A percentile compares a stretch with the other conserved stretches of the same genome.
These are phyloP conservation scores for Fusarium piperis DNA, from an alignment of 2,329 filamentous ascomycete species.

Conservation along the genomic window DNA sequence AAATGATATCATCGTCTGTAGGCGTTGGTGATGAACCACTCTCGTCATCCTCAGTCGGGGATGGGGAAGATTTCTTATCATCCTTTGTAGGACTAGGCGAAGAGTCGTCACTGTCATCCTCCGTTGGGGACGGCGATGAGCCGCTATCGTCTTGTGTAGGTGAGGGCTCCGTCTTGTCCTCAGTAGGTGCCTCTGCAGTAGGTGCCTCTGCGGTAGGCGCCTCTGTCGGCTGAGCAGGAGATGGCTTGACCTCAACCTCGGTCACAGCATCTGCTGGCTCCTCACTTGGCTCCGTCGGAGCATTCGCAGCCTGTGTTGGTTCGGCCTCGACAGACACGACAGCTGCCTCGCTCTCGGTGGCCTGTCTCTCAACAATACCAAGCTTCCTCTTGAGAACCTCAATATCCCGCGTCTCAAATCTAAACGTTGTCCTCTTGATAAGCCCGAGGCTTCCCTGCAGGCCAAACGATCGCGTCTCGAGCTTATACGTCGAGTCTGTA, in stretches of 20 bases:
- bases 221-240: neutral
- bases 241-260: neutral
- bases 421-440: constrained; percentile 8
- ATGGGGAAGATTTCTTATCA: neutral
- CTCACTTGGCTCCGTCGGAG: neutral
- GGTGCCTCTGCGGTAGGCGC: too few species aligned
- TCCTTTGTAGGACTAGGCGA: neutral
- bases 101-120: neutral
- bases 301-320: neutral
- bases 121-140: neutral
- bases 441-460: neutral
- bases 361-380: neutral
- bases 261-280: neutral
- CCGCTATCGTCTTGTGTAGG: neutral
- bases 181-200: neutral
- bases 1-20: neutral
- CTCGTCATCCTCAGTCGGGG: neutral
- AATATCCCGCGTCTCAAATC: neutral
- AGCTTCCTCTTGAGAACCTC: neutral
- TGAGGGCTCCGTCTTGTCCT: neutral
- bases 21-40: neutral
- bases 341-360: neutral
- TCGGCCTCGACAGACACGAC: neutral
- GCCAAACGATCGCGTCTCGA: constrained; percentile 14
- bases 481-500: constrained; percentile 18